Evolutionary conservation across 768 basidiomycete genomes (phyloP).

Genomic region (Dentipellis fragilis): DNA sequence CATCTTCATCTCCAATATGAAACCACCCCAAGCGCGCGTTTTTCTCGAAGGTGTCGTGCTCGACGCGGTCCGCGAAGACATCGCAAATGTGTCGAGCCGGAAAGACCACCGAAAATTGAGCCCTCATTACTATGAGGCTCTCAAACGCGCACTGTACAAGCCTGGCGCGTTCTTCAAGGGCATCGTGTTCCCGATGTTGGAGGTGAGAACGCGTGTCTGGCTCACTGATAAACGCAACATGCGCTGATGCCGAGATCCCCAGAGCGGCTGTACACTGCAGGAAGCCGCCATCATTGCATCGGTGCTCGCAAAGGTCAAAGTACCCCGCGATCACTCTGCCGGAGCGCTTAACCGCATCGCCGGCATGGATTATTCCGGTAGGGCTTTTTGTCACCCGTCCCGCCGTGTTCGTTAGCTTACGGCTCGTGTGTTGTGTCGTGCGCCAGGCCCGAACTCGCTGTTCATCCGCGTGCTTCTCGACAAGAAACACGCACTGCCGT

Average conservation of each 20-base stretch:
- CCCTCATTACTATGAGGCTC: conserved; percentile 87
- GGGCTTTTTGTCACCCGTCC: not conserved
- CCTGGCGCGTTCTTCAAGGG: conserved; percentile 99
- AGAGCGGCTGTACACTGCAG: conserved; percentile 81
- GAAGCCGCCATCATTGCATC: conserved; percentile 94
- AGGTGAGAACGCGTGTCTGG: conserved; percentile 41
- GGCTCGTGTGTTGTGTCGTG: conserved; percentile 6
- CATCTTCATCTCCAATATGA: conserved; percentile 95
- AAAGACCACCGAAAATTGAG: conserved; percentile 72
- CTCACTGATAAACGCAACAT: not conserved
- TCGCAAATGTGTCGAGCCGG: conserved; percentile 31
- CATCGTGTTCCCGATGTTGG: conserved; percentile 88
- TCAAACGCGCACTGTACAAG: conserved; percentile 90
- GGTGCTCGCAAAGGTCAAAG: conserved; percentile 79
- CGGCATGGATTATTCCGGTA: conserved; percentile 93
- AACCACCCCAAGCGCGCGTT: conserved; percentile 86
- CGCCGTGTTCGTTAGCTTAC: not conserved
- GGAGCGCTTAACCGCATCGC: conserved; percentile 90
- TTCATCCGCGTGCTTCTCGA: conserved; percentile 96
- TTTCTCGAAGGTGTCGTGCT: conserved; percentile 88
- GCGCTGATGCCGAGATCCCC: not conserved
- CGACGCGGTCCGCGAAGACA: conserved; percentile 84
- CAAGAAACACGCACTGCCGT: conserved; percentile 96
- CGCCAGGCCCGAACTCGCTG: conserved; percentile 75
- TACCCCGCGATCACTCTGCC: conserved; percentile 94